Conservation (phyloP, 495 filamentous ascomycete species). For the Penicillium soppii region DNA sequence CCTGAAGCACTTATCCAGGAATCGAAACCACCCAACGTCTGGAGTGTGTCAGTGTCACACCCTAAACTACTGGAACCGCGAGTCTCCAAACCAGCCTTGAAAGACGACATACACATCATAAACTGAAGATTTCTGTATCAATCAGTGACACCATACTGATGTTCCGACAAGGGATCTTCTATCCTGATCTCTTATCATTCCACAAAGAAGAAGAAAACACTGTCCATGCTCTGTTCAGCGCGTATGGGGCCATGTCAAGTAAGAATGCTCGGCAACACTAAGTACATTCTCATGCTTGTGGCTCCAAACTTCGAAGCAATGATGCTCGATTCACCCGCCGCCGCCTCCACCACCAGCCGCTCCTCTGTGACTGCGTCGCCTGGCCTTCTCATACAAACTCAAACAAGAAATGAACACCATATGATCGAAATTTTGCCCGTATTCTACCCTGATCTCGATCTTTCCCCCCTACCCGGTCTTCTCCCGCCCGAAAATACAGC, state of each 20-base stretch:
- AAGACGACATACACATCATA: neutral
- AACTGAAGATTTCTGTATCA: neutral
- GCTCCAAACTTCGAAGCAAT: neutral
- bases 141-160: neutral
- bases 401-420: constrained; percentile 24
- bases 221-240: neutral
- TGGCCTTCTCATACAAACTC: constrained; percentile 19
- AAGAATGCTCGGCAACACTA: neutral
- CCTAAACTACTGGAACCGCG: neutral
- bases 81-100: neutral
- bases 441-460: constrained; percentile 23
- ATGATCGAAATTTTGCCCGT: constrained; percentile 23
- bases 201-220: neutral
- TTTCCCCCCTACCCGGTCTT: constrained; percentile 15
- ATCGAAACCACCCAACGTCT: neutral
- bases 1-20: neutral
- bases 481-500: constrained; percentile 18
- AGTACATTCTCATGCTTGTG: neutral
- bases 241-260: neutral
- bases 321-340: constrained; percentile 1
- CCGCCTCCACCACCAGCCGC: constrained; percentile 14
- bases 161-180: neutral
- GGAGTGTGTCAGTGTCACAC: neutral
- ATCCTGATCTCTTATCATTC: neutral
- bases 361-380: constrained; percentile 10